Conservation (phyloP, 116 monocot genomes). For the Trichopus zeylanicus region DNA sequence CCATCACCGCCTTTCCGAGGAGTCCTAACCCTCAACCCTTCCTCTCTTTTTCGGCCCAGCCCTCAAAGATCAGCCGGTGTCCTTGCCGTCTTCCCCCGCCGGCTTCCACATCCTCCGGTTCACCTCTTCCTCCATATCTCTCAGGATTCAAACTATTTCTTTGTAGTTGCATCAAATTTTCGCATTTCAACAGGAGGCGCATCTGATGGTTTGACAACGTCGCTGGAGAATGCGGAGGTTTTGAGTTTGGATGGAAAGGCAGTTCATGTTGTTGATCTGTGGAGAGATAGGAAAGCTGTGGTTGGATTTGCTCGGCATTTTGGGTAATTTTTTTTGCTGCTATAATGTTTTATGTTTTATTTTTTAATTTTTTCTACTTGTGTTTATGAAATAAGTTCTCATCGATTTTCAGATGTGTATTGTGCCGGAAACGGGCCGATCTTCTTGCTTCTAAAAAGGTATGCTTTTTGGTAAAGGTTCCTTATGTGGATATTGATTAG, state of each 20-base stretch:
- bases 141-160: background rate
- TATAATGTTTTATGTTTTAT: background rate
- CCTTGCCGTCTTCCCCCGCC: background rate
- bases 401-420: constrained; percentile 56
- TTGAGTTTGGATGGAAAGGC: constrained; percentile 56
- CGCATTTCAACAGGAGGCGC: constrained; percentile 19
- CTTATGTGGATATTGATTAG: no score
- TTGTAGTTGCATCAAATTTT: background rate
- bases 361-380: background rate
- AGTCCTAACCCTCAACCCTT: background rate
- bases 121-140: constrained; percentile 4
- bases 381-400: background rate
- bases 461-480: background rate
- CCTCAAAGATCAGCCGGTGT: background rate
- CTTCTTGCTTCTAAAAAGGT: constrained; percentile 88
- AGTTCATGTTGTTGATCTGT: constrained; percentile 52
- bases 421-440: constrained; percentile 91
- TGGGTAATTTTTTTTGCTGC: constrained; percentile 49
- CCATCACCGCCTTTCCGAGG: background rate
- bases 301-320: constrained; percentile 97
- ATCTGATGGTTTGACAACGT: constrained; percentile 28
- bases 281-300: constrained; percentile 80
- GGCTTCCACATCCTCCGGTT: background rate
- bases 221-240: constrained; percentile 54
- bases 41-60: background rate